Evolutionary conservation across 768 basidiomycete species (phyloP).

Genomic region (Candolleomyces aberdarensis): DNA sequence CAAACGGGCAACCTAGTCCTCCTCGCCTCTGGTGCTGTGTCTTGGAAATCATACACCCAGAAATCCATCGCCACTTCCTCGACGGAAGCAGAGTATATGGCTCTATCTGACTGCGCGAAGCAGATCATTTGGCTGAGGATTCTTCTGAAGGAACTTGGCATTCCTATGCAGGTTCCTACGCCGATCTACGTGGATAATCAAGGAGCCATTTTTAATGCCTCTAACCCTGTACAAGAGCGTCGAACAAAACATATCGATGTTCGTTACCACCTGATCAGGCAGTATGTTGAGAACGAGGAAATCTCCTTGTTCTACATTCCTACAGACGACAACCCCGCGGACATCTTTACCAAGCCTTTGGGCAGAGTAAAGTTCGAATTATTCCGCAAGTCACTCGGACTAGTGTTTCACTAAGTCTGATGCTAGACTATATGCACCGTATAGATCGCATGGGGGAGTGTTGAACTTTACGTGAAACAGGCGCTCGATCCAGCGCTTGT

Average conservation of each 20-base stretch:
- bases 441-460: constrained; percentile 1
- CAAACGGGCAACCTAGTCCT: constrained; percentile 19
- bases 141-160: constrained; percentile 4
- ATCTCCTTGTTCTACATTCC: constrained; percentile 21
- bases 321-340: constrained; percentile 28
- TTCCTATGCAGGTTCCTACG: background rate
- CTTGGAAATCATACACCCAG: constrained; percentile 18
- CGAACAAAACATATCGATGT: constrained; percentile 29
- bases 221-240: constrained; percentile 9
- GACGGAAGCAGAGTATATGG: constrained; percentile 25
- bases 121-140: constrained; percentile 11
- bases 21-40: constrained; percentile 12
- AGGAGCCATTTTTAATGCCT: constrained; percentile 10
- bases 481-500: too few relatives aligned
- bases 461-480: background rate
- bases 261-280: constrained; percentile 23
- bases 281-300: constrained; percentile 14
- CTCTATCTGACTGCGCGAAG: constrained; percentile 11
- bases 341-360: constrained; percentile 36
- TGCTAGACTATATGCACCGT: background rate
- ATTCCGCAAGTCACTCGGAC: background rate
- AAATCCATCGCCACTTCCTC: constrained; percentile 14
- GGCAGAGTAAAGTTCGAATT: constrained; percentile 2
- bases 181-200: constrained; percentile 11
- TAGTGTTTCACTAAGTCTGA: background rate